Conservation (phyloP, 441 rosid species). For the Erysimum cheiri region DNA sequence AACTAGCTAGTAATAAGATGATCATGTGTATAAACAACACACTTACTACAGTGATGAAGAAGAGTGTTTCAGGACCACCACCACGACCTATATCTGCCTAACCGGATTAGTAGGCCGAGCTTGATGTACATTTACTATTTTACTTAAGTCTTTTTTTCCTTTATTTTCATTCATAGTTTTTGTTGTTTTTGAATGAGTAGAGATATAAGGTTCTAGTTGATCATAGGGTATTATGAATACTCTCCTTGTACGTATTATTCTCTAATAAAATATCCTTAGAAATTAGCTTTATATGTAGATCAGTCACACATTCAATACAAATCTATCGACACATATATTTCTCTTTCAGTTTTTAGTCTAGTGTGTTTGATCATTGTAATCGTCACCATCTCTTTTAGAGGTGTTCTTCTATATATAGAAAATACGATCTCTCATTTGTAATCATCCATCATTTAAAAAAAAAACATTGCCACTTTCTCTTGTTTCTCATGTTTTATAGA, state of each 20-base stretch:
- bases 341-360: neutral
- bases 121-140: neutral
- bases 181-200: neutral
- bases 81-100: neutral
- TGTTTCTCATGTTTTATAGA: no score
- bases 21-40: neutral
- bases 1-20: neutral
- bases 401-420: neutral
- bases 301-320: neutral
- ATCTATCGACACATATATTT: neutral
- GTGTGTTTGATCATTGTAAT: neutral
- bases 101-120: neutral
- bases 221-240: neutral
- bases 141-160: neutral
- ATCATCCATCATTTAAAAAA: no score
- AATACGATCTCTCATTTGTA: neutral
- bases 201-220: neutral
- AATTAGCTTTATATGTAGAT: neutral
- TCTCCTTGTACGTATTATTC: no score
- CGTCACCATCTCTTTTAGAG: neutral
- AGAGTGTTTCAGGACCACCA: neutral
- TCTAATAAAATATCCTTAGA: no score
- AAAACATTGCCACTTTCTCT: no score
- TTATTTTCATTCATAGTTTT: neutral
- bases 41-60: neutral